Evolutionary conservation across 495 filamentous ascomycete species (phyloP).

Genomic region (Tuber microsphaerosporum): DNA sequence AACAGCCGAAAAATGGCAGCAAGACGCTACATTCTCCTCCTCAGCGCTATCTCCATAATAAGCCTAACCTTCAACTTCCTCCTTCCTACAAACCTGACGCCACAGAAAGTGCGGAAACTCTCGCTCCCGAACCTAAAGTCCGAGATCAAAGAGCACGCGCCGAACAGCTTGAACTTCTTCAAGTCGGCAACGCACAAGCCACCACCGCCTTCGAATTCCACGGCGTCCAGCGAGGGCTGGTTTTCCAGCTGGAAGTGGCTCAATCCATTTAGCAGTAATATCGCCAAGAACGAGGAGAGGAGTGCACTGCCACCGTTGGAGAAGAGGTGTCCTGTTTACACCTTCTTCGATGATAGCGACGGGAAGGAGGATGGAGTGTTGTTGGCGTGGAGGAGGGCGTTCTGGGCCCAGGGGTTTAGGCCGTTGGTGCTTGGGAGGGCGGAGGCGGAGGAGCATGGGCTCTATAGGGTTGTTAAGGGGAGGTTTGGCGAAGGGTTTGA

Average conservation of each 20-base stretch:
- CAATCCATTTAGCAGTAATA: constrained; percentile 76
- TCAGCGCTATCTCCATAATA: neutral
- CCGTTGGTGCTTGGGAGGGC: constrained; percentile 71
- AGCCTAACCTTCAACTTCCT: neutral
- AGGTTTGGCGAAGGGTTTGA: constrained; percentile 52
- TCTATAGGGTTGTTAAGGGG: constrained; percentile 60
- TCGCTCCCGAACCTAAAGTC: constrained; percentile 30
- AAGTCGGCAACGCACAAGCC: constrained; percentile 66
- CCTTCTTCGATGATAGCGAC: constrained; percentile 74
- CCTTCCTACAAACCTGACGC: neutral
- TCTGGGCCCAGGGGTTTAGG: constrained; percentile 87
- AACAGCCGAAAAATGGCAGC: neutral
- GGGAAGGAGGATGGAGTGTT: constrained; percentile 68
- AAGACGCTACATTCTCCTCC: constrained; percentile 1
- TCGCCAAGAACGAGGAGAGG: constrained; percentile 78
- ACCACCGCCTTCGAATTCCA: constrained; percentile 65
- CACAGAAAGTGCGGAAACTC: neutral
- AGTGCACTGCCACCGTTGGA: constrained; percentile 76
- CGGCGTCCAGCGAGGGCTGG: constrained; percentile 67
- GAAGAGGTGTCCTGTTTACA: constrained; percentile 74
- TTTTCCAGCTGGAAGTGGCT: constrained; percentile 82
- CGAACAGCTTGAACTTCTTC: constrained; percentile 50
- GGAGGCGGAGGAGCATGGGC: constrained; percentile 77
- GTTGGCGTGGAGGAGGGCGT: constrained; percentile 81
- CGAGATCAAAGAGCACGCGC: constrained; percentile 37